Evolutionary conservation across 2,329 filamentous ascomycete genomes (phyloP), one percentile per base, ranked within the genome.

Genomic region (Aspergillus udagawae): DNA sequence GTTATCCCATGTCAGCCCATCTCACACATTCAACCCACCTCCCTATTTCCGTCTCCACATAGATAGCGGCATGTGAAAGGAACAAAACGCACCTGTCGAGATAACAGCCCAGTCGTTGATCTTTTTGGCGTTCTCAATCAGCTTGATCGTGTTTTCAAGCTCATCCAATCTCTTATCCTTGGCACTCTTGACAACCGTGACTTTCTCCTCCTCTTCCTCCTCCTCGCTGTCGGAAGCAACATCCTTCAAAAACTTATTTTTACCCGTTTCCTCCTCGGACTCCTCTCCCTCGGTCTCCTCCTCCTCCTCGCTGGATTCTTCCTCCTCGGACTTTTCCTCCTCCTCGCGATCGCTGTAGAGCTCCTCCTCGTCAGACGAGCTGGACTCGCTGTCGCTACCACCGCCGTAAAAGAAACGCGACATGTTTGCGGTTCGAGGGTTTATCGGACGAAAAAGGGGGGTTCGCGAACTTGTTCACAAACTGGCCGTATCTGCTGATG

Each of bases 151-250:
- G 59, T 86, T 84, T 76, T 99, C 93, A 60, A 99, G 83, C 77
- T 97, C 95, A 72, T 97, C 93, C 65, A 91, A 83, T 61, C 94
- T 86, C 85, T 99, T 99, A 82, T 97, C 92, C 80, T 97, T 97
- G 70, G 93, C 92, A 77, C 92, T 97, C 84, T 96, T 97, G 71
- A 97, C 90, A 68, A 94, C 86, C 69, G 88, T 91, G 63, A 88
- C 86, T 65, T 86, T 85, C 64, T 97, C 93, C 63, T 94, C 91
- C 63, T 94, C 92, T 73, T 92, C 92, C 69, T 83, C 86, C 56
- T 92, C 87, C 63, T 92, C 90, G 69, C 88, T 91, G 52, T 94
- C 91, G 58, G 32, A 38, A 17, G 85, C 87, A 12, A 78, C 84
- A 65, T 85, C 87, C 67, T 87, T 86, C 84, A 97, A 86, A 87